Conservation (phyloP, 768 basidiomycete genomes). For the Mycena haematopus region DNA sequence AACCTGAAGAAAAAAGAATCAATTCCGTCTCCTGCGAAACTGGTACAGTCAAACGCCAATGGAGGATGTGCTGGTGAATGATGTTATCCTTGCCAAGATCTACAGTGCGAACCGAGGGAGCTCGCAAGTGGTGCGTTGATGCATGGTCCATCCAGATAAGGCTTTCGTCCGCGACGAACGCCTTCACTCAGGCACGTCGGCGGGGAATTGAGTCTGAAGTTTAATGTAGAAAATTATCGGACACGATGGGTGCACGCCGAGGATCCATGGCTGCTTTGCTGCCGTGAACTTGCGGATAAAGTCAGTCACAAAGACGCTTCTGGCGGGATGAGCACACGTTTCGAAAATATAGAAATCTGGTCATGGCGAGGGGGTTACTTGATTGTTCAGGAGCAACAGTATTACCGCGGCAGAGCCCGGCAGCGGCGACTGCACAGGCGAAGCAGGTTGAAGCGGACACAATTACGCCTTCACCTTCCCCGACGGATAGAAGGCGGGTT, state of each 20-base stretch:
- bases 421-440: neutral
- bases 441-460: neutral
- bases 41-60: no score
- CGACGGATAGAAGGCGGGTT: slow-evolving; percentile 19
- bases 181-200: neutral
- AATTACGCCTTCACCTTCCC: neutral
- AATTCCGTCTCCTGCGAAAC: no score
- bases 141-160: no score
- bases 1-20: no score
- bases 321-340: neutral
- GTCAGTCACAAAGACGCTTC: slow-evolving; percentile 2
- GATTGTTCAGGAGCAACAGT: slow-evolving; percentile 3
- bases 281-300: slow-evolving; percentile 3
- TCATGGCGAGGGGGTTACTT: neutral
- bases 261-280: neutral
- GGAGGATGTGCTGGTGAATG: no score
- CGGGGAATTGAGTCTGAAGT: neutral
- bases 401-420: neutral
- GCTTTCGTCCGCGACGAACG: no score
- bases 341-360: neutral
- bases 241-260: neutral
- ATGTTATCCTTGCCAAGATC: no score
- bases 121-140: no score
- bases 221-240: slow-evolving; percentile 6
- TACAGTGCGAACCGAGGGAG: no score